Conservation (phyloP, 345 rosid species). For the Psidium guajava region DNA sequence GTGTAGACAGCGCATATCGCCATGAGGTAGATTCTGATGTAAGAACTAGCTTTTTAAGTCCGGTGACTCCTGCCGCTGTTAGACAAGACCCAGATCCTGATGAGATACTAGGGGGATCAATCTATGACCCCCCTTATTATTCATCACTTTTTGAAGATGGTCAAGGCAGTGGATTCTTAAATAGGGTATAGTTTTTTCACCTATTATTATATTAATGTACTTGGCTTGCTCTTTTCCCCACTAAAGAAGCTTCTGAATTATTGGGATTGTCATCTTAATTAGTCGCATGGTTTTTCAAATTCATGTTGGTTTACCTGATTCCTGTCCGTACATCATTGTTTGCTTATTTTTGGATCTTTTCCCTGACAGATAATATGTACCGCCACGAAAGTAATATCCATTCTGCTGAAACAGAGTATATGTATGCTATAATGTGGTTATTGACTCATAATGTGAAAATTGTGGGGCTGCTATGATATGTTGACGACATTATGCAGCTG, state of each 20-base stretch:
- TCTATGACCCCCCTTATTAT: slow-evolving; percentile 51
- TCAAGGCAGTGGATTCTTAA: slow-evolving; percentile 24
- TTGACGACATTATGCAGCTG: not conserved
- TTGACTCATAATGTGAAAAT: not conserved
- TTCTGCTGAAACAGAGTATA: not conserved
- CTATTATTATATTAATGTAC: not conserved
- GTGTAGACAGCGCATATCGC: slow-evolving; percentile 20
- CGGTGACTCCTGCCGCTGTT: slow-evolving; percentile 24
- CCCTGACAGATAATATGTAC: not conserved
- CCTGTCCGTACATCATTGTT: not conserved
- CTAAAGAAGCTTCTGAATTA: not conserved
- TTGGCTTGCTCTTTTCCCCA: not conserved
- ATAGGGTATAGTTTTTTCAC: slow-evolving; percentile 12
- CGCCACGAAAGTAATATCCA: not conserved
- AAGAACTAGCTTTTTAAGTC: slow-evolving; percentile 60
- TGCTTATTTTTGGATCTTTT: not conserved
- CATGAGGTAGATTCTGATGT: slow-evolving; percentile 46
- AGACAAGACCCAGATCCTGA: slow-evolving; percentile 35
- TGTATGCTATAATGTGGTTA: not conserved
- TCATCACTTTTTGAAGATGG: slow-evolving; percentile 53
- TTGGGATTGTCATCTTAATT: not conserved
- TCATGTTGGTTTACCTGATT: not conserved
- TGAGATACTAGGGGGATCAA: slow-evolving; percentile 49
- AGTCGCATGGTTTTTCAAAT: not conserved
- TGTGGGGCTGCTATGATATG: not conserved